Evolutionary conservation across 495 filamentous ascomycete genomes (phyloP), one percentile per base, ranked within the genome.

Genomic region (Hyaloscypha bicolor): DNA sequence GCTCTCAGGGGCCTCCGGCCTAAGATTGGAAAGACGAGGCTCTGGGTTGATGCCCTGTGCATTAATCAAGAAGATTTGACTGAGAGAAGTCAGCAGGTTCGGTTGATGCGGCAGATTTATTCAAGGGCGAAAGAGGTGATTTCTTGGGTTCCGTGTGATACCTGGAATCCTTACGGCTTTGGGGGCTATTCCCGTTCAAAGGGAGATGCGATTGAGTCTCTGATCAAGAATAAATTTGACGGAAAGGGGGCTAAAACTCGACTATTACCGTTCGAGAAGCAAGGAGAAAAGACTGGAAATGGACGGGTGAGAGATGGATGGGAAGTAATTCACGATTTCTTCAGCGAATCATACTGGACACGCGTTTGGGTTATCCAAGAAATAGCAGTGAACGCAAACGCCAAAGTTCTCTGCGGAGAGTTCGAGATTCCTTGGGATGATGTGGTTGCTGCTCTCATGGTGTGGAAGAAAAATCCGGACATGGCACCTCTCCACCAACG

Each of bases 331-430:
- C 9, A 56, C 3, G 53, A 31, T 11, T 56, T 56, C 53, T 56
- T 56, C 29, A 56, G 53, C 53, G 3, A 56, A 6, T 0, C n/a
- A 29, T 56, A 56, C 19, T 56, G 53, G 53, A 25, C 9, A 56
- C 21, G 53, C 22, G 53, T 56, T 9, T 56, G 53, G 53, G 30
- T 56, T n/a, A 56, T 56, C 16, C 12, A 56, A 56, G 53, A 56
- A n/a, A 14, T 56, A 4, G 25, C 53, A 9, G 53, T 56, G n/a
- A n/a, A 16, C 9, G 1, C 12, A 9, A 25, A 31, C 6, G 53
- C 19, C 2, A 25, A 22, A 56, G 30, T 56, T 8, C 21, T 56
- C 9, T 56, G 53, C 22, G 53, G 53, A 11, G 6, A 3, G 6
- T 25, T 12, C 6, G 53, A 56, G 16, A 56, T 56, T 56, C 53